phyloP scores from a whole-genome alignment of 2,329 filamentous ascomycete species.

The Chaetomium sp. region DNA sequence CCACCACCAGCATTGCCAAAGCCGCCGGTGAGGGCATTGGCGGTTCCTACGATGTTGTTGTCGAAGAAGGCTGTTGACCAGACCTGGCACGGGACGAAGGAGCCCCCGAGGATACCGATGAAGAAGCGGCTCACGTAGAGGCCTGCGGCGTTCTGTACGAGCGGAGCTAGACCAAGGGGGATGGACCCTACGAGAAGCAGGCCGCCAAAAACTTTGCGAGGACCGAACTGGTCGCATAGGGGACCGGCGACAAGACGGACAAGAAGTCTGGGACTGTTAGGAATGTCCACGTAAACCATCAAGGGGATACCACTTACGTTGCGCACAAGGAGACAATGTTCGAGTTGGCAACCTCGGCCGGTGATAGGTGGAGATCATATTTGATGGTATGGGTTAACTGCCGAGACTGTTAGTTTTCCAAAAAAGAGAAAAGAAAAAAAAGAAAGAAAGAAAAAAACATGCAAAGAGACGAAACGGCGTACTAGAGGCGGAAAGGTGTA shows the following conservation, averaged over 20 bases:
- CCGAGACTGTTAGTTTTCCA: neutral
- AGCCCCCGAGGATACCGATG: slow-evolving; percentile 75
- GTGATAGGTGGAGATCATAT: slow-evolving; percentile 71
- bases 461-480: slow-evolving; percentile 39
- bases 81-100: slow-evolving; percentile 85
- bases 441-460: too few species aligned
- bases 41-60: slow-evolving; percentile 86
- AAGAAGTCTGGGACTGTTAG: slow-evolving; percentile 55
- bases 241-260: slow-evolving; percentile 79
- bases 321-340: slow-evolving; percentile 82
- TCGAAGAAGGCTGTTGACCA: slow-evolving; percentile 94
- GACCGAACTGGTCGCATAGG: slow-evolving; percentile 82
- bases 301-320: slow-evolving; percentile 50
- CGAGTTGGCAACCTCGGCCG: slow-evolving; percentile 78
- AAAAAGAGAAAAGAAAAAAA: too few species aligned
- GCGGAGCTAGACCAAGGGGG: slow-evolving; percentile 79
- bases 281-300: neutral
- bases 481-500: slow-evolving; percentile 88
- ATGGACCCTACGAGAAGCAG: slow-evolving; percentile 76
- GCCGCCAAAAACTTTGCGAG: slow-evolving; percentile 77
- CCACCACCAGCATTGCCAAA: slow-evolving; percentile 88
- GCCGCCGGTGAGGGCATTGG: slow-evolving; percentile 82
- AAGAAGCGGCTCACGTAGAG: slow-evolving; percentile 78
- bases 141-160: slow-evolving; percentile 67
- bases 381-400: slow-evolving; percentile 75